phyloP scores from a whole-genome alignment of 768 basidiomycete species.

The Leccinum incarnatum region DNA sequence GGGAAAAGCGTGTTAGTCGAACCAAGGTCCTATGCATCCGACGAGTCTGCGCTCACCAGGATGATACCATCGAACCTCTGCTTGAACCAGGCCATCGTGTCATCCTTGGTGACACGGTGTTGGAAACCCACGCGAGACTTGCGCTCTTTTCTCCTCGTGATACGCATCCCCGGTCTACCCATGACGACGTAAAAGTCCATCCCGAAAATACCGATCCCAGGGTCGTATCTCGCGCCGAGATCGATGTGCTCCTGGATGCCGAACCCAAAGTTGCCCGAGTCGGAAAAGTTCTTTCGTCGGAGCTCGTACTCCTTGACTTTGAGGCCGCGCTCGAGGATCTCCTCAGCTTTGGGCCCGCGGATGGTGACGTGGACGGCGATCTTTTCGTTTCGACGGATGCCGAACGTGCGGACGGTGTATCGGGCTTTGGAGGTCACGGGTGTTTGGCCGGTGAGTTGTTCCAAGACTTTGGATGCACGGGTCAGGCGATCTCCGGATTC shows the following conservation, averaged over 20 bases:
- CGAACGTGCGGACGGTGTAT: slow-evolving; percentile 98
- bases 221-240: slow-evolving; percentile 97
- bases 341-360: slow-evolving; percentile 98
- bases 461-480: slow-evolving; percentile 97
- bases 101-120: slow-evolving; percentile 94
- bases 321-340: slow-evolving; percentile 97
- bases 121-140: slow-evolving; percentile 81
- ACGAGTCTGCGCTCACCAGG: slow-evolving; percentile 54
- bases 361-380: slow-evolving; percentile 99
- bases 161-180: slow-evolving; percentile 92
- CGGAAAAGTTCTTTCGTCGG: slow-evolving; percentile 94
- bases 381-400: slow-evolving; percentile 99
- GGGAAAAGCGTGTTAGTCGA: neutral
- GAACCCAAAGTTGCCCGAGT: slow-evolving; percentile 99
- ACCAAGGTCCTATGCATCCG: neutral
- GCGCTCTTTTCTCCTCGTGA: slow-evolving; percentile 87
- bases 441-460: slow-evolving; percentile 98
- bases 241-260: slow-evolving; percentile 99
- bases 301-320: slow-evolving; percentile 99
- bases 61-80: slow-evolving; percentile 98
- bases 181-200: slow-evolving; percentile 99
- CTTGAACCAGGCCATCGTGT: slow-evolving; percentile 99
- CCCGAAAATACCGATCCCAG: slow-evolving; percentile 97
- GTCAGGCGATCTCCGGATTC: slow-evolving; percentile 99
- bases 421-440: slow-evolving; percentile 99